A percentile compares a stretch with the other conserved stretches of the same genome.
phyloP scores from a whole-genome alignment of 345 rosid species.

The Noccaea caerulescens region DNA sequence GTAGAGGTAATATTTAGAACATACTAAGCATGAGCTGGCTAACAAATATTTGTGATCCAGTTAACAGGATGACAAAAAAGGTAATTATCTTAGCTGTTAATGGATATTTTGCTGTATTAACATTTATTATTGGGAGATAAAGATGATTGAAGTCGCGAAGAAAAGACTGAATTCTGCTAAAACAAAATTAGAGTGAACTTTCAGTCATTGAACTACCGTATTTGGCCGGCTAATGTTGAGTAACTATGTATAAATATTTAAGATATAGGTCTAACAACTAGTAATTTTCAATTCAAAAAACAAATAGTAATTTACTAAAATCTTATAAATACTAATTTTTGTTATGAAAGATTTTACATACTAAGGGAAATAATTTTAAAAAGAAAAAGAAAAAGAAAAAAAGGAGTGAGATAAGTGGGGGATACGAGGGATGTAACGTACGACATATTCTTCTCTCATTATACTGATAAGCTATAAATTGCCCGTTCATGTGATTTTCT shows the following conservation, averaged over 20 bases:
- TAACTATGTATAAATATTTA: not conserved
- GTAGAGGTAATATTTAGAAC: not conserved
- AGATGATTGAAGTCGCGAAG: no score
- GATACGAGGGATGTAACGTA: not conserved
- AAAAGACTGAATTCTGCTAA: no score
- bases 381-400: no score
- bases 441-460: not conserved
- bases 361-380: not conserved
- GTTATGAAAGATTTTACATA: no score
- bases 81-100: not conserved
- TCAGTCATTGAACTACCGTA: no score
- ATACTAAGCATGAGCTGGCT: not conserved
- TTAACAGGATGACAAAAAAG: not conserved
- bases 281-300: no score
- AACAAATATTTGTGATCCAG: not conserved
- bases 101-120: not conserved
- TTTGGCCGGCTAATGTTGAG: not conserved
- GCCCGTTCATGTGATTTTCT: constrained; percentile 13
- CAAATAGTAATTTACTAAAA: no score
- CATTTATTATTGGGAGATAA: no score
- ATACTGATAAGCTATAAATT: not conserved
- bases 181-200: no score
- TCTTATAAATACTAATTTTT: no score
- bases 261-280: no score
- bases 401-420: not conserved